phyloP scores from a whole-genome alignment of 768 basidiomycete species.

The Suillus alpinus region DNA sequence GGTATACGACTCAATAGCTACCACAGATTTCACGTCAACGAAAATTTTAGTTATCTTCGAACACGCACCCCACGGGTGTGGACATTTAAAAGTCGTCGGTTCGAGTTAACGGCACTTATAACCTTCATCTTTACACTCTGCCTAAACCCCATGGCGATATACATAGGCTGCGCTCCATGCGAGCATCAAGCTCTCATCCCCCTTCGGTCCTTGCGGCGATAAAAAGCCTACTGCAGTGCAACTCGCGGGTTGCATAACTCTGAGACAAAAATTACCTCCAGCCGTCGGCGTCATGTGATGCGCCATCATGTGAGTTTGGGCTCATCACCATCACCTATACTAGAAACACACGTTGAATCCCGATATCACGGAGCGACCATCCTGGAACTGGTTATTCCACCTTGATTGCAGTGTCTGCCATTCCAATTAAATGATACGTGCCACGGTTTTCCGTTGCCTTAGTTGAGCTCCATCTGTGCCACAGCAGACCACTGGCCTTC shows the following conservation, averaged over 20 bases:
- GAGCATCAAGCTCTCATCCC: background rate
- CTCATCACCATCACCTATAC: background rate
- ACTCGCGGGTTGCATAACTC: background rate
- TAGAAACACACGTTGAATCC: background rate
- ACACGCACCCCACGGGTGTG: conserved; percentile 24
- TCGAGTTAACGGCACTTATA: background rate
- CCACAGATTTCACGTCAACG: conserved; percentile 8
- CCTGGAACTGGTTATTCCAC: background rate
- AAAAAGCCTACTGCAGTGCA: background rate
- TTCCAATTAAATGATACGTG: conserved; percentile 1
- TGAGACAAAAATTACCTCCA: background rate
- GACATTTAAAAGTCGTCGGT: conserved; percentile 10
- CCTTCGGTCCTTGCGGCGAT: conserved; percentile 3
- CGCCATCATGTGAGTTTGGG: background rate
- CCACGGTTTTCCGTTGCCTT: background rate
- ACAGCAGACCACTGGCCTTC: too few relatives aligned
- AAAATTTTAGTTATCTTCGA: conserved; percentile 6
- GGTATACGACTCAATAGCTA: background rate
- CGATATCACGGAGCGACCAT: background rate
- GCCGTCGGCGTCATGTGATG: background rate
- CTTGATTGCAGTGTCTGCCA: background rate
- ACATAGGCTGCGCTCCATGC: background rate
- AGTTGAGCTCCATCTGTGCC: background rate
- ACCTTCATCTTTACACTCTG: background rate
- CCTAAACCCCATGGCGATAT: background rate